A percentile compares a stretch with the other conserved stretches of the same genome.
Conservation (phyloP, 1,284 basidiomycete species). For the Austroboletus rostrupii region DNA sequence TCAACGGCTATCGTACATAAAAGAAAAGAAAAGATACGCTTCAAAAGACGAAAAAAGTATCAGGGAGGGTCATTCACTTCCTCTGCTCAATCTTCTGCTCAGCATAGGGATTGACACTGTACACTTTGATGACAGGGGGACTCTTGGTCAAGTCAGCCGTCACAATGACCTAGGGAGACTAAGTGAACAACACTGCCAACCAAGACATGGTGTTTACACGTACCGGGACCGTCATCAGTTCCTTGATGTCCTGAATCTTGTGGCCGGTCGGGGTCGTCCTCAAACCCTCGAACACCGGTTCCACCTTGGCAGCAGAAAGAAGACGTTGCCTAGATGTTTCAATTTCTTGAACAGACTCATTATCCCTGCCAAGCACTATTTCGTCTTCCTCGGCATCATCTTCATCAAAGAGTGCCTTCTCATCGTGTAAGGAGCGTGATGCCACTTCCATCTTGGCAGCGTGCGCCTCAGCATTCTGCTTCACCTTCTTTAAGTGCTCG, state of each 20-base stretch:
- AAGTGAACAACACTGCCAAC: constrained; percentile 5
- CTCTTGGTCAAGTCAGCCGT: constrained; percentile 92
- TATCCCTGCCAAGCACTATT: constrained; percentile 70
- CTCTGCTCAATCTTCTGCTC: constrained; percentile 40
- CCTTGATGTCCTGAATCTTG: constrained; percentile 89
- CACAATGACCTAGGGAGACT: constrained; percentile 69
- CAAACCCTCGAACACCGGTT: constrained; percentile 79
- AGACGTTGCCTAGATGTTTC: constrained; percentile 74
- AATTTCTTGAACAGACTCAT: constrained; percentile 38
- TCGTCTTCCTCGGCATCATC: constrained; percentile 75
- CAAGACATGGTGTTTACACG: constrained; percentile 26
- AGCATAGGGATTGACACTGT: constrained; percentile 83
- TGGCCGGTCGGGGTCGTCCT: constrained; percentile 71
- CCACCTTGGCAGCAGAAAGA: constrained; percentile 67
- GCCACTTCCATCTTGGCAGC: constrained; percentile 84
- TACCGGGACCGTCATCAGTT: constrained; percentile 88
- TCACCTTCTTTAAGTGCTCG: constrained; percentile 88
- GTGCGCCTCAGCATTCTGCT: constrained; percentile 82
- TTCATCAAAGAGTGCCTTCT: constrained; percentile 85
- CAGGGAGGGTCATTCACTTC: constrained; percentile 29
- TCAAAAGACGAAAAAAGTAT: constrained; percentile 2
- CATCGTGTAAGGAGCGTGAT: constrained; percentile 76
- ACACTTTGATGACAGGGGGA: constrained; percentile 91
- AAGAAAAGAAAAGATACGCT: constrained; percentile 10
- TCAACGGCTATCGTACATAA: constrained; percentile 28